phyloP scores from a whole-genome alignment of 2,329 filamentous ascomycete species.

The Trichophyton mentagrophytes region DNA sequence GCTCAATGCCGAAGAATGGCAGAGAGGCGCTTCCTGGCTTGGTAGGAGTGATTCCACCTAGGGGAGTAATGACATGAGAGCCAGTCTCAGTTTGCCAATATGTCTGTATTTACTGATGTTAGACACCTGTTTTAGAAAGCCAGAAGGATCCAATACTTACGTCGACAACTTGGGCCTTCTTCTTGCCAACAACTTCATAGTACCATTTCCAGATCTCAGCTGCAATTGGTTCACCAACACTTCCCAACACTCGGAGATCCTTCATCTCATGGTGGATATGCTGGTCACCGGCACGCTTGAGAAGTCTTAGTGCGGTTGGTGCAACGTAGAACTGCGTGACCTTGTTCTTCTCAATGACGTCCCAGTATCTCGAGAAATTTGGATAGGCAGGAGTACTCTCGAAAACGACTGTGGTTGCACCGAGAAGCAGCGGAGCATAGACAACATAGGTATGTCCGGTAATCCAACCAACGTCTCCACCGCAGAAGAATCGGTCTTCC shows the following conservation, averaged over 20 bases:
- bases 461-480: conserved; percentile 97
- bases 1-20: conserved; percentile 97
- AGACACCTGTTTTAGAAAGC: not conserved
- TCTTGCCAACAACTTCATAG: conserved; percentile 85
- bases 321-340: conserved; percentile 98
- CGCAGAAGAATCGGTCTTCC: conserved; percentile 89
- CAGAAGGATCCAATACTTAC: conserved; percentile 43
- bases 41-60: conserved; percentile 86
- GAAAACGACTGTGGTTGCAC: conserved; percentile 90
- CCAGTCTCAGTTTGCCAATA: conserved; percentile 99
- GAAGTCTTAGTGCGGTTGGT: conserved; percentile 77
- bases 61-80: conserved; percentile 85
- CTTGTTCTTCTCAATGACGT: conserved; percentile 87
- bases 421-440: conserved; percentile 84
- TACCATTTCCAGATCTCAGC: conserved; percentile 99
- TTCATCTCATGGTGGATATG: conserved; percentile 85
- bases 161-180: conserved; percentile 85
- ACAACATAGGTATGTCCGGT: conserved; percentile 98
- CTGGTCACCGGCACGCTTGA: conserved; percentile 91
- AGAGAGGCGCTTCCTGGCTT: conserved; percentile 93
- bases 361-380: conserved; percentile 97
- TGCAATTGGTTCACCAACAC: conserved; percentile 93
- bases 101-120: conserved; percentile 46
- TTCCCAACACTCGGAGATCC: conserved; percentile 77
- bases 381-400: conserved; percentile 96